A percentile compares a stretch with the other conserved stretches of the same genome.
These are phyloP conservation scores for Collybia sp. DNA, from an alignment of 768 basidiomycete genomes.

Conservation along the genomic window DNA sequence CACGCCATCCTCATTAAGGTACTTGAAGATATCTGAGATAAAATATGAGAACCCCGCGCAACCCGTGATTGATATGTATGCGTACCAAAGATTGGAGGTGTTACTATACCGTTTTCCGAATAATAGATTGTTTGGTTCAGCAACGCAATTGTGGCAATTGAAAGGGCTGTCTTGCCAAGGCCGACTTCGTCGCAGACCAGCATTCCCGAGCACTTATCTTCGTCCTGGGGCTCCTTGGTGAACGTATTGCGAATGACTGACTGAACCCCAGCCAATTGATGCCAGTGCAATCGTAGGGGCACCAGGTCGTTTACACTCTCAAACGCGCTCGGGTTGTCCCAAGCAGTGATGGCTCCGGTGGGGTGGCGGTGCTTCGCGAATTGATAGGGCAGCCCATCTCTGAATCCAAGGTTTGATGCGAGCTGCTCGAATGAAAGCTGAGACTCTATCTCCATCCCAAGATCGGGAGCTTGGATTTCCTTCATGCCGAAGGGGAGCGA, in stretches of 20 bases:
- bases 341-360: constrained; percentile 2
- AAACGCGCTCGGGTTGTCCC: constrained; percentile 7
- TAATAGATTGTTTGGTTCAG: neutral
- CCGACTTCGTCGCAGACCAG: constrained; percentile 17
- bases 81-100: constrained; percentile 19
- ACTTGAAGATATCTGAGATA: neutral
- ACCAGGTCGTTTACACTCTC: constrained; percentile 1
- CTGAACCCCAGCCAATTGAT: constrained; percentile 15
- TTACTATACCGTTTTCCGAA: neutral
- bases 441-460: constrained; percentile 17
- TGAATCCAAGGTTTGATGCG: constrained; percentile 4
- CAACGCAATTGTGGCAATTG: constrained; percentile 6
- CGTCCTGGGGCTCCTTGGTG: neutral
- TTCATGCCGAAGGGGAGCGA: neutral
- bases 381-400: constrained; percentile 3
- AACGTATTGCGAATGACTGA: constrained; percentile 10
- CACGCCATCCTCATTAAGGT: neutral
- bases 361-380: constrained; percentile 8
- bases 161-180: constrained; percentile 9
- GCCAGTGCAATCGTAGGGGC: constrained; percentile 12
- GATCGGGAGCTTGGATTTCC: constrained; percentile 6
- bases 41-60: neutral
- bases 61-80: neutral
- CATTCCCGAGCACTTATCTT: constrained; percentile 3
- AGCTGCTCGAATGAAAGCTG: constrained; percentile 4